phyloP scores from a whole-genome alignment of 1,139 yeast genomes.

The Meyerozyma athensensis region DNA sequence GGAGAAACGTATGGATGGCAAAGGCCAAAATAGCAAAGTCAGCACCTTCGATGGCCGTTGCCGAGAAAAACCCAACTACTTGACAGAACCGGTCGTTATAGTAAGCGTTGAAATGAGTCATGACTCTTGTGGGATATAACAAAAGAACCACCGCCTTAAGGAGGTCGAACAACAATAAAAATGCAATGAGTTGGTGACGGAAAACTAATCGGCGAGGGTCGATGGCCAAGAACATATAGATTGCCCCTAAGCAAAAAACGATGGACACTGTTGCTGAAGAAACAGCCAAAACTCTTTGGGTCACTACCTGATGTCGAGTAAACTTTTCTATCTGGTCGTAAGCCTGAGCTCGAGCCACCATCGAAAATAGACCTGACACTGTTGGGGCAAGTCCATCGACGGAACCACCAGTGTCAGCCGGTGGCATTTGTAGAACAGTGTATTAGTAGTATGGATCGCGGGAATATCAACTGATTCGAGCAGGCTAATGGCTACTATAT shows the following conservation, averaged over 20 bases:
- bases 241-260: constrained; percentile 46
- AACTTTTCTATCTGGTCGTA: constrained; percentile 22
- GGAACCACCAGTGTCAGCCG: background rate
- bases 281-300: constrained; percentile 50
- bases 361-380: background rate
- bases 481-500: too few relatives aligned
- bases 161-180: constrained; percentile 66
- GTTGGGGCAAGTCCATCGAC: background rate
- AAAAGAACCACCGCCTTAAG: constrained; percentile 68
- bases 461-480: too few relatives aligned
- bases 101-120: constrained; percentile 46
- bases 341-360: constrained; percentile 1
- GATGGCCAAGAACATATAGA: constrained; percentile 54
- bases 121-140: constrained; percentile 64
- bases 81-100: constrained; percentile 56
- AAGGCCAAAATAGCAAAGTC: constrained; percentile 80
- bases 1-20: constrained; percentile 76
- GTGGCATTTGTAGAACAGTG: too few relatives aligned
- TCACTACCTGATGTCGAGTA: constrained; percentile 21
- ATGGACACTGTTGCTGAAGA: constrained; percentile 57
- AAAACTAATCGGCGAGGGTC: constrained; percentile 60
- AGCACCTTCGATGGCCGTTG: constrained; percentile 80
- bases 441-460: too few relatives aligned
- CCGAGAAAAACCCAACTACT: constrained; percentile 81
- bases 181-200: constrained; percentile 67